Conservation (phyloP, 495 filamentous ascomycete species). For the Viridothelium virens region DNA sequence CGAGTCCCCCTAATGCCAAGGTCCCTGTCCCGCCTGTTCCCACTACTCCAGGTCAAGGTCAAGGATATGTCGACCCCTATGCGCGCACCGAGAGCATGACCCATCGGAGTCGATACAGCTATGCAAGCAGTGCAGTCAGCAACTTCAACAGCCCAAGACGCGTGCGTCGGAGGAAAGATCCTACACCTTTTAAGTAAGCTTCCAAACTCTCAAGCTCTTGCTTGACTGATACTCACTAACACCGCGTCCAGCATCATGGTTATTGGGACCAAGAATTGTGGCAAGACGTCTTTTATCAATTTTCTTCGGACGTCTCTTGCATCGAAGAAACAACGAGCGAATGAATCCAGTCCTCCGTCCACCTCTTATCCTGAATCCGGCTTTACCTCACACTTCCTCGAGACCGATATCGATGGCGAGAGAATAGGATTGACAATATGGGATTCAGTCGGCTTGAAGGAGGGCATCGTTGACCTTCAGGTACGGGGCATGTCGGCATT, state of each 20-base stretch:
- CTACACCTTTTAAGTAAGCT: slow-evolving; percentile 93
- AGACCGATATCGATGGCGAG: slow-evolving; percentile 90
- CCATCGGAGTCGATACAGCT: slow-evolving; percentile 92
- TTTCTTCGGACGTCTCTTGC: slow-evolving; percentile 82
- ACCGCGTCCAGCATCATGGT: slow-evolving; percentile 66
- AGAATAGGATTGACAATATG: slow-evolving; percentile 88
- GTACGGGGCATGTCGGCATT: slow-evolving; percentile 84
- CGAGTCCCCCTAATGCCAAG: slow-evolving; percentile 4
- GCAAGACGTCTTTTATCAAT: slow-evolving; percentile 94
- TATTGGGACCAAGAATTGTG: slow-evolving; percentile 77
- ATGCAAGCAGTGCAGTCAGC: slow-evolving; percentile 75
- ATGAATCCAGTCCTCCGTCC: slow-evolving; percentile 29
- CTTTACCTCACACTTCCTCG: slow-evolving; percentile 80
- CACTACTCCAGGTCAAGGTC: slow-evolving; percentile 31
- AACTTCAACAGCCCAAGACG: slow-evolving; percentile 90
- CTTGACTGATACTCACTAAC: slow-evolving; percentile 12
- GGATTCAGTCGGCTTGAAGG: slow-evolving; percentile 92
- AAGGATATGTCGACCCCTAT: slow-evolving; percentile 58
- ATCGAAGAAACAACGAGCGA: slow-evolving; percentile 54
- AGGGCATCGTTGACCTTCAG: slow-evolving; percentile 87
- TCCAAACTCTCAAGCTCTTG: not conserved
- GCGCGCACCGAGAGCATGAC: slow-evolving; percentile 89
- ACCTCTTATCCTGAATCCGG: slow-evolving; percentile 35
- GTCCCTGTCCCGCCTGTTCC: slow-evolving; percentile 15
- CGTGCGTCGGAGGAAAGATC: slow-evolving; percentile 89